phyloP scores from a whole-genome alignment of 305 asterid species.

The Fraxinus albicans region DNA sequence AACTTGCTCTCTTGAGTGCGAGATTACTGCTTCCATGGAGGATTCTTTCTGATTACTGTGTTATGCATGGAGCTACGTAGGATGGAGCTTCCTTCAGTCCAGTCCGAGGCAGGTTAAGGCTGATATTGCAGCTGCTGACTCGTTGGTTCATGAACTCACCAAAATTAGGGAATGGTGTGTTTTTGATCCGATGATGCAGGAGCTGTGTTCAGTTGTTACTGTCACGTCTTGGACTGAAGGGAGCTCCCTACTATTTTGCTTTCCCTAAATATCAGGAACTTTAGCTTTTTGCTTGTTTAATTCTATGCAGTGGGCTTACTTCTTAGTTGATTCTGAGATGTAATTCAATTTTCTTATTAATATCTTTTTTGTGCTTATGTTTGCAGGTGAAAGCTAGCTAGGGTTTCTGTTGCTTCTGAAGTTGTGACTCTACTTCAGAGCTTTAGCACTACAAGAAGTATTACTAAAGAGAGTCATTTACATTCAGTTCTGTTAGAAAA shows the following conservation, averaged over 20 bases:
- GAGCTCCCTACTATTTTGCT: conserved; percentile 68
- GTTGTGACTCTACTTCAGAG: not conserved
- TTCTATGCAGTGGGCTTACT: not conserved
- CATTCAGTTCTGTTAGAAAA: not conserved
- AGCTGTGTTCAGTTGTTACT: conserved; percentile 61
- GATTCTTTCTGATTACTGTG: not conserved
- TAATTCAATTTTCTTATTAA: not conserved
- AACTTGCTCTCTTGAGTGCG: not conserved
- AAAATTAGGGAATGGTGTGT: conserved; percentile 28
- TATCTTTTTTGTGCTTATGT: not conserved
- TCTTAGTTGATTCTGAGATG: not conserved
- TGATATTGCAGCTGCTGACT: conserved; percentile 72
- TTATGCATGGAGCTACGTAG: not conserved
- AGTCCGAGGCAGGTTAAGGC: conserved; percentile 60
- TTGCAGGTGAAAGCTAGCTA: not conserved
- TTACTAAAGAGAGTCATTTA: not conserved
- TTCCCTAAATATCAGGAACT: not conserved
- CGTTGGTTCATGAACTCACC: conserved; percentile 68
- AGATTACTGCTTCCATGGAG: not conserved
- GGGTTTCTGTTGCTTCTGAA: not conserved
- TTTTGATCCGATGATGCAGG: conserved; percentile 77
- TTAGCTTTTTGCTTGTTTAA: not conserved
- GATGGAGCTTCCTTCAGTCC: conserved; percentile 87
- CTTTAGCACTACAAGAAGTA: not conserved
- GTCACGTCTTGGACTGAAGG: conserved; percentile 99